Percentiles rank a stretch among this genome's conserved stretches.
Conservation (phyloP, 2,329 filamentous ascomycete species). For the Claviceps maximensis region DNA sequence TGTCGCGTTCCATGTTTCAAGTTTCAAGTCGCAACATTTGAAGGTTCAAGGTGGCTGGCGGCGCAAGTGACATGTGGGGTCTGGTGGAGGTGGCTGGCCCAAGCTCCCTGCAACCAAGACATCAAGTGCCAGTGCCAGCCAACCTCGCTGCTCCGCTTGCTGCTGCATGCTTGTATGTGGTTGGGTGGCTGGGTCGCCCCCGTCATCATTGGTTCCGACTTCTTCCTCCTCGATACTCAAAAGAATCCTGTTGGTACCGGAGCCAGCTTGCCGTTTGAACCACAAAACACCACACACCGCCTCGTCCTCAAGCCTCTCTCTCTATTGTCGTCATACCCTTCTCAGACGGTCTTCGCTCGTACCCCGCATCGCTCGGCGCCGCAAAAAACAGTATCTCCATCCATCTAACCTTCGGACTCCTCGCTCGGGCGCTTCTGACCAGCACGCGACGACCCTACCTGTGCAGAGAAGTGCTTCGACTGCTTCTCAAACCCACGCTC, state of each 20-base stretch:
- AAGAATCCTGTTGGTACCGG: background rate
- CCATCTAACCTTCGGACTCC: background rate
- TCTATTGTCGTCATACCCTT: slow-evolving; percentile 1
- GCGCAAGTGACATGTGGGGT: slow-evolving; percentile 1
- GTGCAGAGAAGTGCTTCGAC: background rate
- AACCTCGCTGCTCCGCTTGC: background rate
- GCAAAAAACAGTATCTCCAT: background rate
- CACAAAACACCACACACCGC: slow-evolving; percentile 1
- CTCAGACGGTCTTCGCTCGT: background rate
- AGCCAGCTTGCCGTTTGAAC: background rate
- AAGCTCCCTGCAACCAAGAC: slow-evolving; percentile 1
- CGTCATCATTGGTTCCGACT: background rate
- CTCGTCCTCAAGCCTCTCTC: slow-evolving; percentile 2
- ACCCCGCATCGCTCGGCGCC: background rate
- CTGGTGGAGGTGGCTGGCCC: background rate
- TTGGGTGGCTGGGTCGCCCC: too few species aligned
- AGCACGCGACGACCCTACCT: background rate
- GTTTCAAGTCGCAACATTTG: background rate
- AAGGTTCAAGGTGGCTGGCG: background rate
- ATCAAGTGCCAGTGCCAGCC: background rate
- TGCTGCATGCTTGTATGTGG: background rate
- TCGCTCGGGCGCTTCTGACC: background rate
- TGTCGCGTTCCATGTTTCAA: background rate
- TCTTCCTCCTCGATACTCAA: background rate
- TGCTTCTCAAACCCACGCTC: background rate